A percentile compares a stretch with the other conserved stretches of the same genome.
Conservation (phyloP, 805 yeast genomes). For the Dipodascus geniculatus region DNA sequence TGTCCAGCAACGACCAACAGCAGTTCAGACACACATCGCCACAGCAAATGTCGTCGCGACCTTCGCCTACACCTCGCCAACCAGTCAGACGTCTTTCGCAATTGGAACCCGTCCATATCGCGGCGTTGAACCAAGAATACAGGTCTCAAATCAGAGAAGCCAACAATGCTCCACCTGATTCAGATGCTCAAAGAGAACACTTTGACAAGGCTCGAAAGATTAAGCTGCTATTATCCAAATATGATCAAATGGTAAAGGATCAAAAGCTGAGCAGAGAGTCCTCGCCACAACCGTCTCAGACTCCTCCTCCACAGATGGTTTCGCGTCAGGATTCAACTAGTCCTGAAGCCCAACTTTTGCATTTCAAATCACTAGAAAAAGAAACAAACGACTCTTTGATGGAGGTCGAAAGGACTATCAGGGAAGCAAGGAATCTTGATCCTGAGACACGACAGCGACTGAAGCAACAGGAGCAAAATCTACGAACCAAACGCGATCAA, state of each 20-base stretch:
- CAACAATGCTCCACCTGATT: neutral
- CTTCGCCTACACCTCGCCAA: neutral
- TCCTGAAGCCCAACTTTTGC: neutral
- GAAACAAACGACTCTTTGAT: neutral
- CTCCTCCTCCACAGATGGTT: neutral
- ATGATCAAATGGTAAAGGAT: neutral
- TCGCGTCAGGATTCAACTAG: neutral
- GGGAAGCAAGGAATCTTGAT: constrained; percentile 12
- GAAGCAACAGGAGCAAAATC: constrained; percentile 14
- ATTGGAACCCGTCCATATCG: neutral
- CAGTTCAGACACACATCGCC: neutral
- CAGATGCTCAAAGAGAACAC: neutral
- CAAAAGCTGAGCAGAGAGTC: neutral
- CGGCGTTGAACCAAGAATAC: neutral
- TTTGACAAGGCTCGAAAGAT: neutral
- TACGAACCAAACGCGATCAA: constrained; percentile 15
- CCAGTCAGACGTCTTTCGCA: neutral
- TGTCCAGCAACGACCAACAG: neutral
- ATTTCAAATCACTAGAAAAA: neutral
- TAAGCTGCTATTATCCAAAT: neutral
- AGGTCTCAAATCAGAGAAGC: neutral
- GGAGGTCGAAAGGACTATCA: constrained; percentile 3
- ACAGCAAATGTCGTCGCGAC: neutral
- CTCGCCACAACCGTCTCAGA: neutral
- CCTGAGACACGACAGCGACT: constrained; percentile 11